Percentiles rank a stretch among this genome's conserved stretches.
Conservation (phyloP, 495 filamentous ascomycete genomes). For the Trichoderma erinaceum region DNA sequence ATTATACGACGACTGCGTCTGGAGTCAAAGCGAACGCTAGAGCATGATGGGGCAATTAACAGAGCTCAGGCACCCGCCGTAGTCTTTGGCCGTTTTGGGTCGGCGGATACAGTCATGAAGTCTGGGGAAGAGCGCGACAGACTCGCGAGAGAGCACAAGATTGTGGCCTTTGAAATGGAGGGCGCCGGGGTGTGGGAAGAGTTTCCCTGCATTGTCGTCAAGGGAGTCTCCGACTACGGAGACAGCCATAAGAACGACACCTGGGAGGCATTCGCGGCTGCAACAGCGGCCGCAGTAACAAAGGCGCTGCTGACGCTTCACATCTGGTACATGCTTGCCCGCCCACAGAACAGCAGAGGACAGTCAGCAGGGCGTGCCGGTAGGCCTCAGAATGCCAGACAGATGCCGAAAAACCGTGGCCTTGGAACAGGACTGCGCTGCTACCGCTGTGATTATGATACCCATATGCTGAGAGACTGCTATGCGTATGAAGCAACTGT, state of each 20-base stretch:
- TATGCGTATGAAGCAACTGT: background rate
- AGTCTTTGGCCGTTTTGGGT: conserved; percentile 26
- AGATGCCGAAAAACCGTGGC: background rate
- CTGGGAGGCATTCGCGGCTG: conserved; percentile 39
- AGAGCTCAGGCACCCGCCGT: conserved; percentile 10
- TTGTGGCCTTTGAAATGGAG: conserved; percentile 35
- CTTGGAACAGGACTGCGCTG: background rate
- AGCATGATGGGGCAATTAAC: background rate
- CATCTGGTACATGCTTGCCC: background rate
- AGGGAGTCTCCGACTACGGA: conserved; percentile 36
- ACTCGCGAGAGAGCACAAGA: conserved; percentile 17
- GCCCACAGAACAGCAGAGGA: background rate
- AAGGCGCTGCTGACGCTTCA: conserved; percentile 19
- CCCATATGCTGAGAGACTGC: background rate
- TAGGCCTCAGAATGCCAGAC: background rate
- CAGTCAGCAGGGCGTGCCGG: background rate
- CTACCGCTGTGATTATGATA: background rate
- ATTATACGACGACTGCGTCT: background rate
- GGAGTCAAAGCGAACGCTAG: background rate
- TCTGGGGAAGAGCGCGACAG: conserved; percentile 28
- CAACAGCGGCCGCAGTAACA: conserved; percentile 27
- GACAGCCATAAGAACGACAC: conserved; percentile 38
- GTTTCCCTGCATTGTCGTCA: conserved; percentile 27
- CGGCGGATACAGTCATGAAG: conserved; percentile 29
- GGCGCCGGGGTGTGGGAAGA: conserved; percentile 33